Base-by-base conservation (phyloP, 345 rosid genomes). In the Gossypium mustelinum region DNA sequence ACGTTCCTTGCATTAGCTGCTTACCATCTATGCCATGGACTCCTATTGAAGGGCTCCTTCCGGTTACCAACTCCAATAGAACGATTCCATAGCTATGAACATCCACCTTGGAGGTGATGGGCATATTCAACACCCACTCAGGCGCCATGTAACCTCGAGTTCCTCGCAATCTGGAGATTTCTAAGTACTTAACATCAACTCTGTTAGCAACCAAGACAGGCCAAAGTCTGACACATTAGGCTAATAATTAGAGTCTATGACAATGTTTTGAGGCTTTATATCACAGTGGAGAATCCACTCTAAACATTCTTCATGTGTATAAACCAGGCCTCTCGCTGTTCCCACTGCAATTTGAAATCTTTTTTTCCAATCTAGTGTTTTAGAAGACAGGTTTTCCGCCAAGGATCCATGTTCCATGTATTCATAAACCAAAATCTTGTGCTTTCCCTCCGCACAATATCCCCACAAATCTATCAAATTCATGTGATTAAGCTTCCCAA, bases 41-140 rank as follows among this genome's bases (percentile, higher is more conserved):
- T 29, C 16, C 58, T 51, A 48, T 69, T 1, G 56, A 10, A 0
- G 62, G 83, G 2, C 48, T 63, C 3, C 67, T 39, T 13, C 80
- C 77, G 0, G 82, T 78, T 8, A 84, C 64, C 61, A 85, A 69
- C 76, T 82, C 82, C 64, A 85, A 51, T 16, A 85, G n/a, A 14
- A 82, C 87, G 7, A 82, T 75, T 11, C 84, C 85, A 52, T 75
- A 82, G 70, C 85, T 82, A 4, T 85, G 82, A 14, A 85, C 81
- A 55, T 85, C 87, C 1, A 78, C 88, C 65, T 85, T 85, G 27
- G 82, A 77, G 13, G 88, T 81, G 34, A 83, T 76, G 9, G 80
- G 75, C n/a, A 44, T 17, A 34, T 73, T 76, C 20, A 47, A 73
- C 1, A 71, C 72, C 82, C 82, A 82, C 59, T 76, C 80, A 0